Percentiles rank a stretch among this genome's conserved stretches.
phyloP scores from a whole-genome alignment of 2,329 filamentous ascomycete genomes.

The Zymoseptoria pseudotritici region DNA sequence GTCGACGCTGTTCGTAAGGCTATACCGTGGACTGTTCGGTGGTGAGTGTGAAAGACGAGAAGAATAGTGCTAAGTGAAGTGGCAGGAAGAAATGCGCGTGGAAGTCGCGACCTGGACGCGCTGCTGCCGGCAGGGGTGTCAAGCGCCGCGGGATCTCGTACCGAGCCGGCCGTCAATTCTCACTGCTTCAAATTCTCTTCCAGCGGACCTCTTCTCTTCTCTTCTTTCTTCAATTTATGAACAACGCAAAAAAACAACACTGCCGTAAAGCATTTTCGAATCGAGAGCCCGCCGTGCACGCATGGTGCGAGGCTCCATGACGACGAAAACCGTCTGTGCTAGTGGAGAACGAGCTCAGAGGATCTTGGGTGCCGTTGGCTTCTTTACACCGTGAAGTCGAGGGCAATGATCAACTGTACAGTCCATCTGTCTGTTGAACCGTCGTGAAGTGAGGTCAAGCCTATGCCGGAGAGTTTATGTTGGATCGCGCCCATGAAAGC shows the following conservation, averaged over 20 bases:
- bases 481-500: too few relatives aligned
- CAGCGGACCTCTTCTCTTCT: conserved; percentile 4
- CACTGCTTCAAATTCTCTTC: conserved; percentile 5
- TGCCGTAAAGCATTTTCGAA: conserved; percentile 35
- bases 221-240: conserved; percentile 21
- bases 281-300: conserved; percentile 29
- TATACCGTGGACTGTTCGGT: background rate
- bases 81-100: background rate
- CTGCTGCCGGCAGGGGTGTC: background rate
- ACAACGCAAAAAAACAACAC: conserved; percentile 33
- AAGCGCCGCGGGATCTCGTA: background rate
- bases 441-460: too few relatives aligned
- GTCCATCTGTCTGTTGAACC: background rate
- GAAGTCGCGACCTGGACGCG: background rate
- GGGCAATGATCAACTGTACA: conserved; percentile 35
- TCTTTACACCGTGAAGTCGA: conserved; percentile 28
- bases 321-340: conserved; percentile 34
- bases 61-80: background rate
- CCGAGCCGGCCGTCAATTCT: background rate
- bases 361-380: conserved; percentile 34
- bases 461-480: too few relatives aligned
- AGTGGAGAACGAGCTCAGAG: conserved; percentile 32
- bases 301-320: conserved; percentile 33
- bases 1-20: background rate
- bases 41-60: background rate